Evolutionary conservation across 768 basidiomycete species (phyloP).

Genomic region (Holtermannia corniformis): DNA sequence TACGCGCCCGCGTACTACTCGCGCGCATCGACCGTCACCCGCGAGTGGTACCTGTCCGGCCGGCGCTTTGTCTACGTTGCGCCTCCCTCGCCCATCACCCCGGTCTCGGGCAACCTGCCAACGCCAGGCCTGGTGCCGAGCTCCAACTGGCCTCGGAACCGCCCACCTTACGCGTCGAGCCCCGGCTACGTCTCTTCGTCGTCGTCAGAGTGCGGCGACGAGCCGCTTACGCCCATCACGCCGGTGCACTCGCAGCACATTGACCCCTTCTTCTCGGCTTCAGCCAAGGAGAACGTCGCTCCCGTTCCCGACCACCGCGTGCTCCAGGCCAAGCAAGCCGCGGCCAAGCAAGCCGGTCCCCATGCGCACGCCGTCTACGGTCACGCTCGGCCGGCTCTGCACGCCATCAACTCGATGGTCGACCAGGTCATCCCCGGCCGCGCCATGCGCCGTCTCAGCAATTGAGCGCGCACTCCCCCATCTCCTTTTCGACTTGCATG

Average conservation of each 20-base stretch:
- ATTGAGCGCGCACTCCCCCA: constrained; percentile 4
- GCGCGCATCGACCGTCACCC: constrained; percentile 84
- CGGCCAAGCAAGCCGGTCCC: constrained; percentile 1
- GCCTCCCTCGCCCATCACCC: constrained; percentile 30
- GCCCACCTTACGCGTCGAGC: constrained; percentile 27
- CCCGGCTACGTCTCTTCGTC: constrained; percentile 31
- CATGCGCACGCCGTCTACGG: constrained; percentile 8
- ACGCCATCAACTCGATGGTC: constrained; percentile 12
- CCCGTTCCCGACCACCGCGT: constrained; percentile 14
- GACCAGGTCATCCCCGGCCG: constrained; percentile 19
- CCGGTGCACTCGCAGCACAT: constrained; percentile 23
- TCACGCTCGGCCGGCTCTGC: constrained; percentile 15
- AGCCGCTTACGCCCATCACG: constrained; percentile 38
- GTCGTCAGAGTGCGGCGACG: constrained; percentile 32
- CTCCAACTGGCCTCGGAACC: constrained; percentile 31
- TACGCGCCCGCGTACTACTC: constrained; percentile 96
- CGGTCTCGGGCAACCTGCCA: constrained; percentile 21
- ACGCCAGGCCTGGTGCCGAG: constrained; percentile 36
- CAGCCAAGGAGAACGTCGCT: constrained; percentile 37
- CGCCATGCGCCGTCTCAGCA: constrained; percentile 23
- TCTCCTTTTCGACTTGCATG: neutral
- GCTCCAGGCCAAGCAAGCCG: constrained; percentile 8
- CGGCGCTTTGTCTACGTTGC: constrained; percentile 32
- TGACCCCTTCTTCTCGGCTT: constrained; percentile 20
- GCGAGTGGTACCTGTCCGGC: constrained; percentile 88